phyloP scores from a whole-genome alignment of 2,329 filamentous ascomycete species.

The Cladosporium sp. region DNA sequence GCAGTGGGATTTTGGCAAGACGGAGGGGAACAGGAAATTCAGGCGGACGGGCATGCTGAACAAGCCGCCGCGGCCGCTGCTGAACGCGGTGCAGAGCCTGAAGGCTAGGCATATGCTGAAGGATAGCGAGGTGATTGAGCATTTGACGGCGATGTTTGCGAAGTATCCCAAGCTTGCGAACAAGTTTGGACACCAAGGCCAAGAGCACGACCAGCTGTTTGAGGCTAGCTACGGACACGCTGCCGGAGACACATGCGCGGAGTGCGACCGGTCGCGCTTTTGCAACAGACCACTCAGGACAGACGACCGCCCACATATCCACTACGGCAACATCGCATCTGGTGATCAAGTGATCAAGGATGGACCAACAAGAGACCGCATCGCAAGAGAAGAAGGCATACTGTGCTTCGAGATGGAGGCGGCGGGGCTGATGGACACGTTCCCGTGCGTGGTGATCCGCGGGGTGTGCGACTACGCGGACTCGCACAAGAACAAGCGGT shows the following conservation, averaged over 20 bases:
- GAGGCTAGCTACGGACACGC: too few relatives aligned
- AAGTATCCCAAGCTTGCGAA: not conserved
- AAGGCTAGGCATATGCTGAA: slow-evolving; percentile 5
- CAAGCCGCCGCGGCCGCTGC: slow-evolving; percentile 11
- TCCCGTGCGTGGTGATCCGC: slow-evolving; percentile 23
- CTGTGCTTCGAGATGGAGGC: slow-evolving; percentile 28
- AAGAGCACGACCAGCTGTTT: not conserved
- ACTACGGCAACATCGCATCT: slow-evolving; percentile 25
- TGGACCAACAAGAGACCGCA: slow-evolving; percentile 12
- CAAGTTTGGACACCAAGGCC: not conserved
- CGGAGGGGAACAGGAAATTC: not conserved
- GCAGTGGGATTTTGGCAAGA: slow-evolving; percentile 25
- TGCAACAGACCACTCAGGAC: too few relatives aligned
- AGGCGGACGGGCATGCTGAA: slow-evolving; percentile 1
- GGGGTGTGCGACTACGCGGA: slow-evolving; percentile 26
- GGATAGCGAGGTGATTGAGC: not conserved
- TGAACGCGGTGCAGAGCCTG: slow-evolving; percentile 15
- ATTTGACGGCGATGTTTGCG: not conserved
- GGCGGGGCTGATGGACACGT: slow-evolving; percentile 22
- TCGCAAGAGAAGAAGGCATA: slow-evolving; percentile 10
- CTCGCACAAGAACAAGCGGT: slow-evolving; percentile 23
- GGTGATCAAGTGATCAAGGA: slow-evolving; percentile 23
- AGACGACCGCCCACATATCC: slow-evolving; percentile 8
- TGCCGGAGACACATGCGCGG: too few relatives aligned
- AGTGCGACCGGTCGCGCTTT: too few relatives aligned